Conservation (phyloP, 768 basidiomycete genomes). For the Termitomyces sp. region DNA sequence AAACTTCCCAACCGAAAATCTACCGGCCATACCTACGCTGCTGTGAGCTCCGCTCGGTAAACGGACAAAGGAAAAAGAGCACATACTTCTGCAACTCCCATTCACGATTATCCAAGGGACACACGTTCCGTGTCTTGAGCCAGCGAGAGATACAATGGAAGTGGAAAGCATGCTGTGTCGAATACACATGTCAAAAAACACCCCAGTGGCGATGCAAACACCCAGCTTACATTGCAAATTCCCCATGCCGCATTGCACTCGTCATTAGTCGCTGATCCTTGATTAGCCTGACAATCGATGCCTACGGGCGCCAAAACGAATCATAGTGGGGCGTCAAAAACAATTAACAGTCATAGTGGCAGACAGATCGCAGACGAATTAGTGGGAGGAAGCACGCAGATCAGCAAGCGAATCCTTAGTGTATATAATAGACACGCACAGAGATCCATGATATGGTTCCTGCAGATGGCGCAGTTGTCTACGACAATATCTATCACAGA, state of each 20-base stretch:
- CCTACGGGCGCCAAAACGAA: slow-evolving; percentile 43
- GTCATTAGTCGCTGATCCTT: slow-evolving; percentile 93
- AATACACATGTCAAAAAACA: background rate
- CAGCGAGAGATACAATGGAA: slow-evolving; percentile 99
- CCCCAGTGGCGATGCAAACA: background rate
- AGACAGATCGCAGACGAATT: background rate
- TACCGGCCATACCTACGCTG: slow-evolving; percentile 12
- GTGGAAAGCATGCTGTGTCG: slow-evolving; percentile 89
- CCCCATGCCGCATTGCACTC: slow-evolving; percentile 99
- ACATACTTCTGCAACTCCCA: slow-evolving; percentile 96
- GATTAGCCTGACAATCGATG: slow-evolving; percentile 99
- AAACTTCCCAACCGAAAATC: background rate
- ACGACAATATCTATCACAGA: slow-evolving; percentile 81
- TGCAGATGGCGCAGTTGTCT: slow-evolving; percentile 99
- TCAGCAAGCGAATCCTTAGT: background rate
- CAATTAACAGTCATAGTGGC: background rate
- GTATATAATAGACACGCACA: slow-evolving; percentile 48
- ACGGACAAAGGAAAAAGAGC: background rate
- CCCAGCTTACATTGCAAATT: slow-evolving; percentile 80
- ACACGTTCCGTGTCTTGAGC: slow-evolving; percentile 97
- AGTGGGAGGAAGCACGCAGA: background rate
- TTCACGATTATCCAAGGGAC: slow-evolving; percentile 91
- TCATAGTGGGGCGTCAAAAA: background rate
- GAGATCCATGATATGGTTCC: slow-evolving; percentile 99
- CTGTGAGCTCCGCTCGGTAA: background rate